Percentiles rank a stretch among this genome's conserved stretches.
These are phyloP conservation scores for Vicia sativa DNA, from an alignment of 306 rosid genomes.

Conservation along the genomic window DNA sequence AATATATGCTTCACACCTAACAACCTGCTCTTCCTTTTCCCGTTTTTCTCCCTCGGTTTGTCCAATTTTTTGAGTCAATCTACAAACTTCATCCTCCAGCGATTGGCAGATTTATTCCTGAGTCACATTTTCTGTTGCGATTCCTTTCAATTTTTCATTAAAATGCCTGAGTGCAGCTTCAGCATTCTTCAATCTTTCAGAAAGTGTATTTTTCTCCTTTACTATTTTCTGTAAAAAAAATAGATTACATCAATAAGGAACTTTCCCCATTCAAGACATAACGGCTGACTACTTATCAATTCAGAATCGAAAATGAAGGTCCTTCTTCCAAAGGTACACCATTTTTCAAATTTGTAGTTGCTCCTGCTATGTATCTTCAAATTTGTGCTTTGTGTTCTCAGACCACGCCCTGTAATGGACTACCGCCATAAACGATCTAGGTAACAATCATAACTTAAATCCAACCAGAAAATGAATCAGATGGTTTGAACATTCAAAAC, in stretches of 20 bases:
- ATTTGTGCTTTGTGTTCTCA: conserved; percentile 78
- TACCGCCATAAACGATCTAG: conserved; percentile 41
- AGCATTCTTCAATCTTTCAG: conserved; percentile 94
- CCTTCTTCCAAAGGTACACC: no score
- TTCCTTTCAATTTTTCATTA: conserved; percentile 91
- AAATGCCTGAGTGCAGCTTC: conserved; percentile 95
- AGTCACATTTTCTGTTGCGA: conserved; percentile 89
- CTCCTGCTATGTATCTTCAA: conserved; percentile 93
- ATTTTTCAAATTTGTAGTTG: no score
- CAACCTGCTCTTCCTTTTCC: conserved; percentile 96
- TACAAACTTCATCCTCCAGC: conserved; percentile 91
- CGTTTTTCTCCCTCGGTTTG: conserved; percentile 94
- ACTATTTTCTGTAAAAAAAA: conserved; percentile 71
- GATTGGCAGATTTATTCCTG: conserved; percentile 93
- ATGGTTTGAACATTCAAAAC: no score
- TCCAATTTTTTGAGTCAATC: conserved; percentile 90
- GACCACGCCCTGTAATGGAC: conserved; percentile 97
- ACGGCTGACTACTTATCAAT: conserved; percentile 25
- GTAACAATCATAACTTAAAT: conserved; percentile 27
- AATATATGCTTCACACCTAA: conserved; percentile 93
- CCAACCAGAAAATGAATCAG: conserved; percentile 14
- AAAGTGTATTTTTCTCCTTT: conserved; percentile 93
- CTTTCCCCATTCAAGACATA: conserved; percentile 13
- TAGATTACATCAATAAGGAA: conserved; percentile 32
- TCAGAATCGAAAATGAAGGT: conserved; percentile 19